Base-by-base conservation (phyloP, 371 early-diverging fungal species). In the Umbelopsis sp. region DNA sequence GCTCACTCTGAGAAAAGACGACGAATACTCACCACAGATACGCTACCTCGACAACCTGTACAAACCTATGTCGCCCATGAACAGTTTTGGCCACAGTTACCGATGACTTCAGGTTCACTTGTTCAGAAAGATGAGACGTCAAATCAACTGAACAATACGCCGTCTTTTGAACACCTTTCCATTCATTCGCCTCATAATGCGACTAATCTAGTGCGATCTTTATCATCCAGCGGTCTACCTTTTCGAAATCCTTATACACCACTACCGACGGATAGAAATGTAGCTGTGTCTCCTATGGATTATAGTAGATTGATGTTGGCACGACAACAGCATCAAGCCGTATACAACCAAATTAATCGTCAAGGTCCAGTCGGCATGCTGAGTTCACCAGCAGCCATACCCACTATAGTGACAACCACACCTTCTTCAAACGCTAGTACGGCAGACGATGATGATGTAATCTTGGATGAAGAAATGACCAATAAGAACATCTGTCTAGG, bases 401-500 rank as follows among this genome's bases (percentile, higher is more conserved):
- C 22, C 1, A 6, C 37, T 2, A 35, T 14, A 3, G 29, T 57
- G 16, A 6, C 29, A 12, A 35, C 35, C 18, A 14, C 32, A 35
- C 18, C 57, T 57, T 53, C 53, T 57, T 53, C 53, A 12, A 12
- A 10, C 24, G 1, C 57, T 35, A 57, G 18, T 35, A 14, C 29
- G 37, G 67, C 29, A 57, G 67, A 63, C 32, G 71, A 71, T 48
- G 68, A 65, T 35, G 74, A 74, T 32, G 18, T 74, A 38, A 70
- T 74, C 8, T 24, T 78, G 12, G 78, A 75, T 44, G 71, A 71
- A 45, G 68, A 66, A 37, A 70, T 66, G 62, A 63, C 69, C 5
- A 75, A 72, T 9, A 52, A 57, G 11, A 73, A 79, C 46, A 50
- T 81, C 0, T 83, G 84, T 65, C 52, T 83, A 10, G 84, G 84